Percentiles rank a stretch among this genome's conserved stretches.
Conservation (phyloP, 2,329 filamentous ascomycete genomes). For the Aspergillus jensenii region DNA sequence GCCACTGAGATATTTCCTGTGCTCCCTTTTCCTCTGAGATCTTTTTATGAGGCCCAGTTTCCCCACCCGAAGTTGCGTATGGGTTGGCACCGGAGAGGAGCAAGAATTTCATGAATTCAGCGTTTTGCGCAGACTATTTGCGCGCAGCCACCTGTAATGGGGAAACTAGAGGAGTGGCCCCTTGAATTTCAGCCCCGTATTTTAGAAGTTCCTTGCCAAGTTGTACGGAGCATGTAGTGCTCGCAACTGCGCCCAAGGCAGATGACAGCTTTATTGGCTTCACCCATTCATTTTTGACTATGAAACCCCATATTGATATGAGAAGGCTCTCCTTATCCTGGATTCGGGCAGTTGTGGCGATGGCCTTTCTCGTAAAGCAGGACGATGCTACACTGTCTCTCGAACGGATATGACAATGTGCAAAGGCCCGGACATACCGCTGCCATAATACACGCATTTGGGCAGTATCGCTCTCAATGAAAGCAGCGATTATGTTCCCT, state of each 20-base stretch:
- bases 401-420: fast-evolving
- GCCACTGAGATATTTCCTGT: not conserved
- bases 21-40: not conserved
- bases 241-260: not conserved
- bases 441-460: not conserved
- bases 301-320: not conserved
- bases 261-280: not conserved
- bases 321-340: not conserved
- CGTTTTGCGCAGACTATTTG: not conserved
- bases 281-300: not conserved
- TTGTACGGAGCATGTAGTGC: not conserved
- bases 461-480: not conserved
- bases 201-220: not conserved
- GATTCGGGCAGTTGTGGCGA: not conserved
- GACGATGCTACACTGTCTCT: not conserved
- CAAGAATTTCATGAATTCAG: slow-evolving; percentile 6
- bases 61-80: not conserved
- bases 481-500: not conserved
- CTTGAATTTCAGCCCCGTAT: slow-evolving; percentile 1
- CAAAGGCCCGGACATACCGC: not conserved
- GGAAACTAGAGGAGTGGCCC: not conserved
- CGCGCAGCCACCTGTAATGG: slow-evolving; percentile 1
- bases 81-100: not conserved
- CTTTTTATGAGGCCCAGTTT: not conserved
- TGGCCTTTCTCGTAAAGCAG: not conserved